phyloP scores from a whole-genome alignment of 345 rosid genomes.

The Dipteronia dyeriana region DNA sequence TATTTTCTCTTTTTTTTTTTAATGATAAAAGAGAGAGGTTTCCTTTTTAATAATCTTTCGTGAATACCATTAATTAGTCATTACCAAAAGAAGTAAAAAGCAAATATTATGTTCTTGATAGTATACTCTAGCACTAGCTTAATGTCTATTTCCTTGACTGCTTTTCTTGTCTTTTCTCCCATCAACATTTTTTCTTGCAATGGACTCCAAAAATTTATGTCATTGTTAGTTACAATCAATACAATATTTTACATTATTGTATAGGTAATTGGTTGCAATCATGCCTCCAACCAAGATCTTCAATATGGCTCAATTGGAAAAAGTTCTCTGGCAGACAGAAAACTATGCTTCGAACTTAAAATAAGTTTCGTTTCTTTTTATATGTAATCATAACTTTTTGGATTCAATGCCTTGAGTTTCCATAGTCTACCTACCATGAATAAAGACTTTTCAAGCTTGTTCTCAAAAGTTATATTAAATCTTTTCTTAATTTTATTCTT shows the following conservation, averaged over 20 bases:
- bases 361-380: not conserved
- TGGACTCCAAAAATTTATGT: conserved; percentile 1
- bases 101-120: not conserved
- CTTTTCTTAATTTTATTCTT: not conserved
- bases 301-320: not conserved
- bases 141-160: not conserved
- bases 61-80: not conserved
- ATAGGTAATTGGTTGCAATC: conserved; percentile 1
- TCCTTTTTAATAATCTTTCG: not conserved
- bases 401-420: not conserved
- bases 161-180: not conserved
- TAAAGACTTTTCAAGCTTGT: not conserved
- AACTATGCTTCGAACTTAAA: not conserved
- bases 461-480: not conserved
- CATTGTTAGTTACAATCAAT: not conserved
- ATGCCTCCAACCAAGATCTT: not conserved
- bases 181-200: not conserved
- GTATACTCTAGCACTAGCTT: not conserved
- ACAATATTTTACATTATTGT: not conserved
- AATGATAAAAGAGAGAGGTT: no score
- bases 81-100: not conserved
- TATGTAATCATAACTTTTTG: not conserved
- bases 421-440: conserved; percentile 6
- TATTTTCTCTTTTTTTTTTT: no score
- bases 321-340: not conserved